Base-by-base conservation (phyloP, 768 basidiomycete species). In the Termitomyces sp. region DNA sequence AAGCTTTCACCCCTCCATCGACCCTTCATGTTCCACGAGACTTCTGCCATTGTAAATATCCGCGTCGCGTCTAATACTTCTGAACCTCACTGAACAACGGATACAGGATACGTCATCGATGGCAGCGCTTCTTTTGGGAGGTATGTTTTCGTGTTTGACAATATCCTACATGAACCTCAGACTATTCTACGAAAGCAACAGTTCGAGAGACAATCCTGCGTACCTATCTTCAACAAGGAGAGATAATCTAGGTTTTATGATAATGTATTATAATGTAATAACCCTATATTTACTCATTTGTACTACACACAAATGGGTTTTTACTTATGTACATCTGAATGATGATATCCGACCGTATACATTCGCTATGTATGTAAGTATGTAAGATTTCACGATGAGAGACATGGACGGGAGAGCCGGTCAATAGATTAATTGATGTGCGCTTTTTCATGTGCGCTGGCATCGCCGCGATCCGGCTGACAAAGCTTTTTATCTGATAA, bases 11-110 rank as follows among this genome's bases (percentile, higher is more conserved):
- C 84, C 1, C 68, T 75, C 32, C 69, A 75, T 25, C 75, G 88
- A 5, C 73, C 81, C 1, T 88, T 88, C 62, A 81, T 85, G 60
- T 84, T 80, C 57, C 81, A 89, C 60, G 82, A 86, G 61, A 88
- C 86, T 0, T 85, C 85, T 36, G 87, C 86, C 5, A 81, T 88
- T 42, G 86, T 86, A 62, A 49, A 84, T 78, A 5, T 16, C 27
- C 7, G 51, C 47, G 44, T 13, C 20, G 23, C 2, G 1, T 12
- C 12, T 16, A 2, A 5, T 29, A 3, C 16, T 15, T 36, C n/a
- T 7, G 25, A 16, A 29, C 9, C 13, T 49, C 23, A n/a, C 16
- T 38, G 11, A 47, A 6, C 3, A 39, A 46, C 18, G 18, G 6
- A 12, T 49, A 33, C 39, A 78, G 77, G 73, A 78, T 55, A 73